Percentiles rank a stretch among this genome's conserved stretches.
These are phyloP conservation scores for Kalmusia sp. DNA, from an alignment of 2,329 filamentous ascomycete species.

Conservation along the genomic window DNA sequence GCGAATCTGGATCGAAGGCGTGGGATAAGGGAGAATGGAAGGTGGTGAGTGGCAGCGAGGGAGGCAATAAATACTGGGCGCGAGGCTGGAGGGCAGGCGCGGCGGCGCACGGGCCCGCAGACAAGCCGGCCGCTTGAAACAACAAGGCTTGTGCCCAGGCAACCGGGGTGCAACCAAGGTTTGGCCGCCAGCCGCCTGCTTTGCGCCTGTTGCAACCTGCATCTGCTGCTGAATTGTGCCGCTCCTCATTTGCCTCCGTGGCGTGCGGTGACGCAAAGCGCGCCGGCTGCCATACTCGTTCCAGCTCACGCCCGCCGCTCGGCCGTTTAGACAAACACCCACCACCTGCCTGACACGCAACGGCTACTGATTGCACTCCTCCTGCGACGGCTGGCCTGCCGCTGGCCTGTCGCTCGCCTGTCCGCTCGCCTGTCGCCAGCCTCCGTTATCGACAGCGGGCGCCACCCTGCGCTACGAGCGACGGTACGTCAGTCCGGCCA, in stretches of 20 bases:
- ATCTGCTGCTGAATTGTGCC: background rate
- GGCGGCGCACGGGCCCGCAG: slow-evolving; percentile 2
- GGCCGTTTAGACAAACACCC: background rate
- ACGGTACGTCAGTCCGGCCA: slow-evolving; percentile 1
- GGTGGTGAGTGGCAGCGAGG: slow-evolving; percentile 8
- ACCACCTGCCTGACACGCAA: background rate
- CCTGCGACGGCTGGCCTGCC: background rate
- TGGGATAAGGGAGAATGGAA: background rate
- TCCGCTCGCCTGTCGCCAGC: background rate
- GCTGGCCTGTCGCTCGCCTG: background rate
- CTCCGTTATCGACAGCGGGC: background rate
- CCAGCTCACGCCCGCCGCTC: background rate
- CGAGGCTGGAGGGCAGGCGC: slow-evolving; percentile 7
- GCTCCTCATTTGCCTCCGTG: background rate
- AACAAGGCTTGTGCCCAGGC: slow-evolving; percentile 8
- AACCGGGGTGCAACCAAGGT: background rate
- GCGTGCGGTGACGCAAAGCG: background rate
- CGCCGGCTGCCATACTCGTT: no score
- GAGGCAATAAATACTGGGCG: slow-evolving; percentile 1
- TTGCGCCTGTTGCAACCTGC: background rate
- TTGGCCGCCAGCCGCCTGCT: background rate
- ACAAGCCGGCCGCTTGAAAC: slow-evolving; percentile 8
- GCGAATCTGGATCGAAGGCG: background rate
- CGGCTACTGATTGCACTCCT: background rate
- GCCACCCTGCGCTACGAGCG: slow-evolving; percentile 5